phyloP scores from a whole-genome alignment of 495 filamentous ascomycete genomes.

The Neurospora tetraspora region DNA sequence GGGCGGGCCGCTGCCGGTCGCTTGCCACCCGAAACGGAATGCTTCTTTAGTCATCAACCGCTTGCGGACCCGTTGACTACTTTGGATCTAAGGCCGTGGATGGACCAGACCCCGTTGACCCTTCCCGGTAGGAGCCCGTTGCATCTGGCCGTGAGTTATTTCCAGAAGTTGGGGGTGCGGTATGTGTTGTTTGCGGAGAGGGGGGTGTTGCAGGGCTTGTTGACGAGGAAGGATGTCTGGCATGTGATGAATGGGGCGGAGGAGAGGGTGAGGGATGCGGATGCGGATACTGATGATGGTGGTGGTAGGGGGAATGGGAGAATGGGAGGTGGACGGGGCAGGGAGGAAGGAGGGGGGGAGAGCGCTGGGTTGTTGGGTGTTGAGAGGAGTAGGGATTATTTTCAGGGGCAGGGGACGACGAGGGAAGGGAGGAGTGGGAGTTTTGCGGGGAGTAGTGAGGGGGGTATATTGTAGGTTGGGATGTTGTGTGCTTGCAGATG shows the following conservation, averaged over 20 bases:
- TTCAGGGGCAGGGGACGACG: background rate
- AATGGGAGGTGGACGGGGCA: constrained; percentile 2
- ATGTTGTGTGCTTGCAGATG: background rate
- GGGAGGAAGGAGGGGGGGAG: constrained; percentile 19
- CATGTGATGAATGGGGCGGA: constrained; percentile 77
- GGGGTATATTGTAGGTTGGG: constrained; percentile 17
- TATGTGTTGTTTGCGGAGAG: constrained; percentile 82
- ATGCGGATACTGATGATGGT: background rate
- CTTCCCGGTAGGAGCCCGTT: constrained; percentile 64
- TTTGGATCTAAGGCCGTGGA: constrained; percentile 87
- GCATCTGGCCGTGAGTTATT: constrained; percentile 76
- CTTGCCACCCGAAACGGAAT: constrained; percentile 57
- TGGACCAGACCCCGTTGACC: constrained; percentile 96
- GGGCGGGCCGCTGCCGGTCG: background rate
- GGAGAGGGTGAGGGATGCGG: constrained; percentile 35
- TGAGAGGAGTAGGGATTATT: background rate
- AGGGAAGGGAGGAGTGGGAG: constrained; percentile 7
- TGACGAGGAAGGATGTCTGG: constrained; percentile 99
- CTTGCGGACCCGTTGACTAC: constrained; percentile 68
- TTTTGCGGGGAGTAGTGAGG: constrained; percentile 11
- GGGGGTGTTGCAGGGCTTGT: constrained; percentile 69
- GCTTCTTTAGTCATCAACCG: constrained; percentile 74
- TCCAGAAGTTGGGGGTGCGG: constrained; percentile 82
- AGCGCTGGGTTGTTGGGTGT: constrained; percentile 18
- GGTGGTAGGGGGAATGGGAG: background rate